phyloP scores from a whole-genome alignment of 441 rosid species.

The Macaranga tanarius region DNA sequence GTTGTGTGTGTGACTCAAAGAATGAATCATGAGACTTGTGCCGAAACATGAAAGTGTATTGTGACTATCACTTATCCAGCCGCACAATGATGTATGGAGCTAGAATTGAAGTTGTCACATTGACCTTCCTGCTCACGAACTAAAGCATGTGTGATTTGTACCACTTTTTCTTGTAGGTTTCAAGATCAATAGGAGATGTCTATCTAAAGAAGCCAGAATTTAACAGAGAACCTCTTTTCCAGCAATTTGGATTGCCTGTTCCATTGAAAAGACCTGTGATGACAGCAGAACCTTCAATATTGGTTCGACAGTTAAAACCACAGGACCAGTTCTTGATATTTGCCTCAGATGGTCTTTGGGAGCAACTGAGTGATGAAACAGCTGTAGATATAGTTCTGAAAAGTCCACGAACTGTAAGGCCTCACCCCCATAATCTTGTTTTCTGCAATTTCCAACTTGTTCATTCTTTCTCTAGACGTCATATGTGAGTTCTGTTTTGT shows the following conservation, averaged over 20 bases:
- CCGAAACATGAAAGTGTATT: too few relatives aligned
- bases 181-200: conserved; percentile 70
- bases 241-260: conserved; percentile 39
- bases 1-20: too few relatives aligned
- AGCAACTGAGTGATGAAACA: conserved; percentile 57
- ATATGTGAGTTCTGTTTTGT: neutral
- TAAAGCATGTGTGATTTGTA: conserved; percentile 1
- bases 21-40: too few relatives aligned
- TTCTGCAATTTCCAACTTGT: neutral
- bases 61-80: neutral
- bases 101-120: neutral
- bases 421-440: neutral
- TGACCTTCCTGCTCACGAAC: neutral
- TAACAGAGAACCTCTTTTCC: conserved; percentile 36
- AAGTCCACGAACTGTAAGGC: conserved; percentile 49
- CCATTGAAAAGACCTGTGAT: conserved; percentile 48
- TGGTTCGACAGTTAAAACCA: conserved; percentile 40
- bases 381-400: conserved; percentile 52
- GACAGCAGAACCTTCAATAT: conserved; percentile 61
- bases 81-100: neutral
- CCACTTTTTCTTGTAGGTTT: conserved; percentile 40
- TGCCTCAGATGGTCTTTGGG: conserved; percentile 82
- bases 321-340: conserved; percentile 55
- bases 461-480: too few relatives aligned
- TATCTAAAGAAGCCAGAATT: conserved; percentile 65